phyloP scores from a whole-genome alignment of 441 rosid genomes.

The Theobroma grandiflorum region DNA sequence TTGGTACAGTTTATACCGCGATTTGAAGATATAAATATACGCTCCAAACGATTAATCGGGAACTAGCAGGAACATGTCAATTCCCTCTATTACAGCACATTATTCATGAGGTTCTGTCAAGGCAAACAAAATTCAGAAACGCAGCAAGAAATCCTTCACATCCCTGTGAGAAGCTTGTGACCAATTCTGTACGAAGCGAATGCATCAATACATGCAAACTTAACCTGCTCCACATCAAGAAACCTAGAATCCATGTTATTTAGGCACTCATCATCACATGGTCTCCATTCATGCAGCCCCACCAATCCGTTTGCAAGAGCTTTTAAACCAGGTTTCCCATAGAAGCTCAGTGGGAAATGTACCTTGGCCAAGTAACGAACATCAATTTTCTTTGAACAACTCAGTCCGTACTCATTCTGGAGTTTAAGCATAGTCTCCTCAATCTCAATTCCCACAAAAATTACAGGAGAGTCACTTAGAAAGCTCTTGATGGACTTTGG shows the following conservation, averaged over 20 bases:
- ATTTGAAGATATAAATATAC: neutral
- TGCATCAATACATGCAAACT: slow-evolving; percentile 35
- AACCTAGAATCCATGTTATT: slow-evolving; percentile 32
- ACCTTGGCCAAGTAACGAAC: slow-evolving; percentile 31
- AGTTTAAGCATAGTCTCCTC: slow-evolving; percentile 31
- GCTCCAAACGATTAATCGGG: neutral
- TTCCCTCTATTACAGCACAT: neutral
- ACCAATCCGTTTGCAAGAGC: slow-evolving; percentile 26
- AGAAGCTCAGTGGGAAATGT: slow-evolving; percentile 15
- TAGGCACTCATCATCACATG: slow-evolving; percentile 19
- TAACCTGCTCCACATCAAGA: slow-evolving; percentile 38
- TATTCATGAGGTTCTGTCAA: neutral
- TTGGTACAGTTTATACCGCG: too few species aligned
- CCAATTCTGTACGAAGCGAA: slow-evolving; percentile 32
- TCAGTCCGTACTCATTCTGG: slow-evolving; percentile 39
- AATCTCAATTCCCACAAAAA: slow-evolving; percentile 47
- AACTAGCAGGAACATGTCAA: neutral
- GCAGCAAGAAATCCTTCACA: neutral
- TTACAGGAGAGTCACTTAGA: slow-evolving; percentile 26
- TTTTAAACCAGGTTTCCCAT: slow-evolving; percentile 24
- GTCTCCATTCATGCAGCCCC: slow-evolving; percentile 31
- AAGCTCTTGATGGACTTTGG: slow-evolving; percentile 32
- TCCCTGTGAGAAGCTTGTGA: slow-evolving; percentile 18
- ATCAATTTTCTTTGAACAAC: slow-evolving; percentile 34
- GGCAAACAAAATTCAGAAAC: neutral